These are phyloP conservation scores for Scytalidium sp. DNA, from an alignment of 2,329 filamentous ascomycete species.

Conservation along the genomic window DNA sequence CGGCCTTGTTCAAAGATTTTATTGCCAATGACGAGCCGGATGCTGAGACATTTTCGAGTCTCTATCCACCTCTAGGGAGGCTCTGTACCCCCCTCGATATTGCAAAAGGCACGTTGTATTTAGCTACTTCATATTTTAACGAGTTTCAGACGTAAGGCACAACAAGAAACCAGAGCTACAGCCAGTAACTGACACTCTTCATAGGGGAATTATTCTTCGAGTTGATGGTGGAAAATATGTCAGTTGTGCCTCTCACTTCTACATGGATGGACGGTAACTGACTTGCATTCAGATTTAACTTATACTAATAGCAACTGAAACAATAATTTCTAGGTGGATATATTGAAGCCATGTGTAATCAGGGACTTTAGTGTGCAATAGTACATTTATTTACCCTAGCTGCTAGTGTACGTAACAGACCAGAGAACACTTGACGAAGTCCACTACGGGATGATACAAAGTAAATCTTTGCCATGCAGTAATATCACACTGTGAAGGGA, in stretches of 20 bases:
- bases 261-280: not conserved
- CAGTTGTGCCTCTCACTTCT: not conserved
- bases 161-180: not conserved
- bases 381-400: no score
- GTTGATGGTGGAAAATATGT: not conserved
- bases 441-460: no score
- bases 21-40: not conserved
- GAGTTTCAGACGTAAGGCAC: not conserved
- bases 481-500: no score
- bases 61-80: not conserved
- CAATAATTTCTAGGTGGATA: not conserved
- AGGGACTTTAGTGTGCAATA: not conserved
- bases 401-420: no score
- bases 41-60: not conserved
- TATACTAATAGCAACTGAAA: not conserved
- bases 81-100: not conserved
- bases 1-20: constrained; percentile 41
- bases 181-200: not conserved
- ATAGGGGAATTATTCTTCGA: not conserved
- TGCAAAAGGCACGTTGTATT: not conserved
- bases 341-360: not conserved
- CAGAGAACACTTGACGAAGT: no score
- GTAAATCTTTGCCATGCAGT: no score
- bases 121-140: not conserved
- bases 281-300: not conserved